phyloP scores from a whole-genome alignment of 78 protist species.

The Polysphondylium violaceum region DNA sequence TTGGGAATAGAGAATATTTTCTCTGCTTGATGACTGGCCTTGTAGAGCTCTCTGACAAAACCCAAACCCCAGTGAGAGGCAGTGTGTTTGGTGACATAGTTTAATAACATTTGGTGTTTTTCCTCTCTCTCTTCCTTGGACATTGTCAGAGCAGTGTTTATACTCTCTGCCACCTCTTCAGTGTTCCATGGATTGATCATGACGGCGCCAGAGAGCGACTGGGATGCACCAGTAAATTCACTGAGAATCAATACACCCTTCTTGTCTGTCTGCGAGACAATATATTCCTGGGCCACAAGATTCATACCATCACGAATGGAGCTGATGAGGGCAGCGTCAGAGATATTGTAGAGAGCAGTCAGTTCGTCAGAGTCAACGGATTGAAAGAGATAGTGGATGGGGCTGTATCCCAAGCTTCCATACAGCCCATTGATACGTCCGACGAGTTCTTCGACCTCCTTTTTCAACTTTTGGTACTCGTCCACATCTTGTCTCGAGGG shows the following conservation, averaged over 20 bases:
- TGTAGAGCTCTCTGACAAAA: conserved; percentile 64
- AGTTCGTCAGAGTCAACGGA: conserved; percentile 70
- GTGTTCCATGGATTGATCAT: conserved; percentile 91
- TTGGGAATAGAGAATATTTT: conserved; percentile 32
- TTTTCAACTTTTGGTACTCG: conserved; percentile 86
- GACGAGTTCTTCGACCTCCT: conserved; percentile 83
- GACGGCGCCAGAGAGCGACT: conserved; percentile 70
- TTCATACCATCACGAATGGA: conserved; percentile 97
- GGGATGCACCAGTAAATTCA: conserved; percentile 82
- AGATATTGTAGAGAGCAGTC: conserved; percentile 76
- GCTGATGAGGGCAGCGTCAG: conserved; percentile 88
- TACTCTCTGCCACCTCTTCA: conserved; percentile 83
- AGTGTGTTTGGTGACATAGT: conserved; percentile 81
- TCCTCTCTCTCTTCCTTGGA: conserved; percentile 75
- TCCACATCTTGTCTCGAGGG: conserved; percentile 92
- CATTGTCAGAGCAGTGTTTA: conserved; percentile 61
- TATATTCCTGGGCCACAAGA: conserved; percentile 90
- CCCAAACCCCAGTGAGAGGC: conserved; percentile 84
- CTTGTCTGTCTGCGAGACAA: conserved; percentile 88
- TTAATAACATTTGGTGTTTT: conserved; percentile 78
- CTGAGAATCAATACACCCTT: conserved; percentile 79
- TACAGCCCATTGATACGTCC: conserved; percentile 88
- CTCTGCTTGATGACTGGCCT: conserved; percentile 34
- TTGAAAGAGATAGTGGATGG: conserved; percentile 91
- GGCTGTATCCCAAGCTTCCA: conserved; percentile 83